Evolutionary conservation across 2,329 filamentous ascomycete genomes (phyloP).

Genomic region (Cladophialophora bantiana): DNA sequence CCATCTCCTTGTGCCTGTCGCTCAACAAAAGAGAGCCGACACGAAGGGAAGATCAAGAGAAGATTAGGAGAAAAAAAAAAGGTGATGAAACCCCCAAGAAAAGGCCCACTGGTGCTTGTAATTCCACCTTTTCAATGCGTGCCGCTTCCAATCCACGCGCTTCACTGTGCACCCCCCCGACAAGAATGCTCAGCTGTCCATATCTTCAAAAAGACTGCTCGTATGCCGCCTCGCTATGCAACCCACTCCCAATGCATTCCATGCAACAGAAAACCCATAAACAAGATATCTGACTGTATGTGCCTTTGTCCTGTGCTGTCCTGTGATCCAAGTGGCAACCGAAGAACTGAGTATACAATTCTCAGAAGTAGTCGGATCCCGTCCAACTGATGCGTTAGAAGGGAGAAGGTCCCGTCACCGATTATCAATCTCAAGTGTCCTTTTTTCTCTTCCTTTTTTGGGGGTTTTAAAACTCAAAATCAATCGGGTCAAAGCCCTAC

Average conservation of each 20-base stretch:
- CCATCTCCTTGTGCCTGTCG: background rate
- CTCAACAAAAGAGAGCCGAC: background rate
- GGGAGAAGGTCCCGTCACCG: background rate
- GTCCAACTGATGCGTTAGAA: constrained; percentile 4
- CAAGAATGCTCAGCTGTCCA: constrained; percentile 10
- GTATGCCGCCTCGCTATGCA: constrained; percentile 33
- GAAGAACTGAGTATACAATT: constrained; percentile 20
- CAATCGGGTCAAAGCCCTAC: constrained; percentile 8
- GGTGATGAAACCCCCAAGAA: constrained; percentile 16
- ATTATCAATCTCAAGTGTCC: background rate
- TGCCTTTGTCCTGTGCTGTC: constrained; percentile 33
- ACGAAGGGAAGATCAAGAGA: background rate
- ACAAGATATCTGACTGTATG: constrained; percentile 27
- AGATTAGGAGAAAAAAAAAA: background rate
- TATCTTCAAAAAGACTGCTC: background rate
- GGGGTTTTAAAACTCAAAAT: background rate
- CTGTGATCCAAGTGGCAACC: constrained; percentile 32
- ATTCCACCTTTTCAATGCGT: constrained; percentile 15
- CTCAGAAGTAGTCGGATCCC: constrained; percentile 9
- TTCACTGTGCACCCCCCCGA: constrained; percentile 30
- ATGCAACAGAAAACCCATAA: constrained; percentile 23
- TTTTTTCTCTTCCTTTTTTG: background rate
- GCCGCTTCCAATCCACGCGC: constrained; percentile 13
- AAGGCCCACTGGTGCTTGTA: constrained; percentile 6
- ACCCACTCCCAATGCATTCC: constrained; percentile 11